These are phyloP conservation scores for Petunia axillaris DNA, from an alignment of 257 asterid species.

Conservation along the genomic window DNA sequence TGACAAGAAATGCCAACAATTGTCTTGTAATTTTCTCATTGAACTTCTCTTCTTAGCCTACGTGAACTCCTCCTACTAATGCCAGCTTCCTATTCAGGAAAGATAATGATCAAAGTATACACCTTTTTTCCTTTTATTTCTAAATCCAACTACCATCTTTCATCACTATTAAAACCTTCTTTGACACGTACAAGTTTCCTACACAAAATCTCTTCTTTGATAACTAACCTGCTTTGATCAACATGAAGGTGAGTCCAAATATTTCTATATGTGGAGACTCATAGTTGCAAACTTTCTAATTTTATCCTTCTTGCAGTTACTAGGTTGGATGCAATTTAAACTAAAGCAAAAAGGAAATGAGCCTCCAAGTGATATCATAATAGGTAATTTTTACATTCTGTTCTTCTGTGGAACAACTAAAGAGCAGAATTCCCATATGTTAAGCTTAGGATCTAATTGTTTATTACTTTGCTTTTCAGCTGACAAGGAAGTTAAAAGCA, in stretches of 20 bases:
- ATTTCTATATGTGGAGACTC: slow-evolving; percentile 28
- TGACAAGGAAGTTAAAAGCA: slow-evolving; percentile 37
- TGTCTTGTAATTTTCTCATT: slow-evolving; percentile 62
- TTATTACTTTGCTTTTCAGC: slow-evolving; percentile 43
- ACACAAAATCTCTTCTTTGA: slow-evolving; percentile 25
- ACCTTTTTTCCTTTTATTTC: slow-evolving; percentile 28
- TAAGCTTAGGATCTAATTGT: background rate
- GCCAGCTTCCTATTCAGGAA: slow-evolving; percentile 40
- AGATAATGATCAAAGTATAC: slow-evolving; percentile 38
- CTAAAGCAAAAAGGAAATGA: slow-evolving; percentile 51
- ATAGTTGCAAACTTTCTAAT: slow-evolving; percentile 32
- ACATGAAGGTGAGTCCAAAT: slow-evolving; percentile 71
- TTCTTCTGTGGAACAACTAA: background rate
- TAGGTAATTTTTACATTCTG: slow-evolving; percentile 46
- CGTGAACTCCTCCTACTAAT: slow-evolving; percentile 47
- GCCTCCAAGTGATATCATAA: slow-evolving; percentile 46
- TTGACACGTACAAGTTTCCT: slow-evolving; percentile 30
- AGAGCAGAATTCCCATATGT: no score
- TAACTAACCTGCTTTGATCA: slow-evolving; percentile 36
- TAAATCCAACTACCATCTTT: slow-evolving; percentile 30
- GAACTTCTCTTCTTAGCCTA: slow-evolving; percentile 49
- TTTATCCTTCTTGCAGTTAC: slow-evolving; percentile 61
- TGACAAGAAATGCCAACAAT: slow-evolving; percentile 52
- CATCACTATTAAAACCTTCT: slow-evolving; percentile 29
- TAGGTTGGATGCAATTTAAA: slow-evolving; percentile 89